Evolutionary conservation across 345 rosid genomes (phyloP).

Genomic region (Alliaria petiolata): DNA sequence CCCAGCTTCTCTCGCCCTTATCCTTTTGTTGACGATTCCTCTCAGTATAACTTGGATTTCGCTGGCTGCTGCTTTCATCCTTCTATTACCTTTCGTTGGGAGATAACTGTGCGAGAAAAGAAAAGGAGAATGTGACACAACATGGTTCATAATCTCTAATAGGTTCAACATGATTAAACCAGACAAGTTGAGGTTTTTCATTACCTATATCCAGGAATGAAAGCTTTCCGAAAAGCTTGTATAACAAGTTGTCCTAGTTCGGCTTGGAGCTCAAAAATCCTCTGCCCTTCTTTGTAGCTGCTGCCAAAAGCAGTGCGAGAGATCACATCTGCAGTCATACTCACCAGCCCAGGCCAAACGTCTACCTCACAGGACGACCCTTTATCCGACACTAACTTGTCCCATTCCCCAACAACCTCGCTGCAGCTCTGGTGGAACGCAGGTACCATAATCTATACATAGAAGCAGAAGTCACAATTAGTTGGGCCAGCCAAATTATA

Average conservation of each 20-base stretch:
- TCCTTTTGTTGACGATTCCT: constrained; percentile 30
- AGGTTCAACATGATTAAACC: neutral
- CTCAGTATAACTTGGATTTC: constrained; percentile 24
- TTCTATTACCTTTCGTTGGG: constrained; percentile 34
- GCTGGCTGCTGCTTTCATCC: constrained; percentile 17
- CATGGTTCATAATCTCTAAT: neutral
- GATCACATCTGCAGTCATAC: constrained; percentile 38
- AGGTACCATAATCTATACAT: constrained; percentile 23
- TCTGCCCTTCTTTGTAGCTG: constrained; percentile 63
- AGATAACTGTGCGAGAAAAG: constrained; percentile 27
- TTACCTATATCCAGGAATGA: constrained; percentile 65
- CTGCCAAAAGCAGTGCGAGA: constrained; percentile 64
- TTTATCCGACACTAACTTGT: constrained; percentile 3
- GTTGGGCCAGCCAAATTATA: neutral
- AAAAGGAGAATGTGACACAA: neutral
- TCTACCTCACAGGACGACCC: constrained; percentile 33
- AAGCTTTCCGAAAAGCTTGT: constrained; percentile 21
- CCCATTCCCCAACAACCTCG: constrained; percentile 31
- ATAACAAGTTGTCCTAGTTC: constrained; percentile 34
- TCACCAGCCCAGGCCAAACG: constrained; percentile 38
- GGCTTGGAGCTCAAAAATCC: constrained; percentile 46
- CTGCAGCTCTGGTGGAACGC: constrained; percentile 35
- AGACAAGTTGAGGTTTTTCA: neutral
- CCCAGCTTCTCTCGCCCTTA: constrained; percentile 32
- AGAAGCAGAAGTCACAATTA: neutral